A percentile compares a stretch with the other conserved stretches of the same genome.
phyloP scores from a whole-genome alignment of 1,284 basidiomycete species.

The Cystobasidium pallidum region DNA sequence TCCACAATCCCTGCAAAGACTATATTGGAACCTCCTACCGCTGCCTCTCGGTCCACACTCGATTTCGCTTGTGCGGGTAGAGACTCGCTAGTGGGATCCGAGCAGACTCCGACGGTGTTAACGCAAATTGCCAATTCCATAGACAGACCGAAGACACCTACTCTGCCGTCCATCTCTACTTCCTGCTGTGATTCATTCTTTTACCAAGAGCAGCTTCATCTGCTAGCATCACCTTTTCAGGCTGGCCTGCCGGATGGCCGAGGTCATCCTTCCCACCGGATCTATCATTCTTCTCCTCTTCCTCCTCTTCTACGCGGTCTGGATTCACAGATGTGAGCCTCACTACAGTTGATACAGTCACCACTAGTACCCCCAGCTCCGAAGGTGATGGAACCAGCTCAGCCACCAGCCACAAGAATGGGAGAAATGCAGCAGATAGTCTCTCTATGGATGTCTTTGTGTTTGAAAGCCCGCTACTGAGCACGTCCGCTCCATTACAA shows the following conservation, averaged over 20 bases:
- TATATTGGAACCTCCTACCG: constrained; percentile 14
- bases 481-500: not conserved
- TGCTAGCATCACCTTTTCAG: not conserved
- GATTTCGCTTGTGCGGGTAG: not conserved
- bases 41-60: constrained; percentile 13
- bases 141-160: not conserved
- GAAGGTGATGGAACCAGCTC: not conserved
- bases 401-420: not conserved
- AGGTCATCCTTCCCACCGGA: constrained; percentile 1
- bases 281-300: constrained; percentile 11
- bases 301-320: constrained; percentile 13
- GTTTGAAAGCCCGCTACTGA: not conserved
- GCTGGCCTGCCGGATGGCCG: not conserved
- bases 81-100: not conserved
- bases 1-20: not conserved
- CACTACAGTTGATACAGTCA: constrained; percentile 14
- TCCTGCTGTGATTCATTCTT: not conserved
- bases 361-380: not conserved
- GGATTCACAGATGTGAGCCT: constrained; percentile 11
- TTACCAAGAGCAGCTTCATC: not conserved
- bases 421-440: not conserved
- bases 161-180: not conserved
- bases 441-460: not conserved
- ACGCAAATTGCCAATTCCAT: not conserved
- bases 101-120: not conserved